phyloP scores from a whole-genome alignment of 306 rosid genomes.

The Cucurbita maxima region DNA sequence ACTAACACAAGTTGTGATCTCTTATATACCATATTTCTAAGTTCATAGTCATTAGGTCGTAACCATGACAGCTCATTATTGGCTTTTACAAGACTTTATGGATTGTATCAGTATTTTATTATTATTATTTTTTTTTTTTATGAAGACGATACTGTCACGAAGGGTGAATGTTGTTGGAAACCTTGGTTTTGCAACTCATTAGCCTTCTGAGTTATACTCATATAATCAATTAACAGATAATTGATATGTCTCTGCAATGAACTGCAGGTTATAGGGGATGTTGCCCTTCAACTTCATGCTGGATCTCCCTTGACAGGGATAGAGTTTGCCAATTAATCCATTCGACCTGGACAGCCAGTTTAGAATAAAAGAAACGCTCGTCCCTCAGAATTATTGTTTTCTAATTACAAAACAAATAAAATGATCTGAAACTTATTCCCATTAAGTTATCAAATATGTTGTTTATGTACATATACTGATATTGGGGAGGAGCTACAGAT shows the following conservation, averaged over 20 bases:
- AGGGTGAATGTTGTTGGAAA: not conserved
- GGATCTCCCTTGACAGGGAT: constrained; percentile 58
- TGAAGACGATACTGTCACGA: not conserved
- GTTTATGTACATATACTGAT: not conserved
- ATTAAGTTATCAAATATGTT: not conserved
- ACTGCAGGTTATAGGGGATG: constrained; percentile 64
- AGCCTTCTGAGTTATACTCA: not conserved
- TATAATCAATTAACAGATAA: not conserved
- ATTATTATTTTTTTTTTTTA: not conserved
- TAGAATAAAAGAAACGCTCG: not conserved
- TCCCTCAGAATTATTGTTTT: not conserved
- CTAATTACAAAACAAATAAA: not conserved
- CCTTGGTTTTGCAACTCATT: not conserved
- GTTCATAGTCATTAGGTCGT: not conserved
- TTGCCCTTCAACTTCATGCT: constrained; percentile 54
- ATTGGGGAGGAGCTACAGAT: not conserved
- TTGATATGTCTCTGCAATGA: not conserved
- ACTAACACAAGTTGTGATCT: not conserved
- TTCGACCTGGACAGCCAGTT: too few relatives aligned
- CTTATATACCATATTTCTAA: not conserved
- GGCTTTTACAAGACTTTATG: not conserved
- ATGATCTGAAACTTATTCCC: not conserved
- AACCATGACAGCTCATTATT: not conserved
- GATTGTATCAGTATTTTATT: not conserved
- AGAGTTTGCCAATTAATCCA: constrained; percentile 42